phyloP scores from a whole-genome alignment of 2,329 filamentous ascomycete species.

The Fusarium torulosum region DNA sequence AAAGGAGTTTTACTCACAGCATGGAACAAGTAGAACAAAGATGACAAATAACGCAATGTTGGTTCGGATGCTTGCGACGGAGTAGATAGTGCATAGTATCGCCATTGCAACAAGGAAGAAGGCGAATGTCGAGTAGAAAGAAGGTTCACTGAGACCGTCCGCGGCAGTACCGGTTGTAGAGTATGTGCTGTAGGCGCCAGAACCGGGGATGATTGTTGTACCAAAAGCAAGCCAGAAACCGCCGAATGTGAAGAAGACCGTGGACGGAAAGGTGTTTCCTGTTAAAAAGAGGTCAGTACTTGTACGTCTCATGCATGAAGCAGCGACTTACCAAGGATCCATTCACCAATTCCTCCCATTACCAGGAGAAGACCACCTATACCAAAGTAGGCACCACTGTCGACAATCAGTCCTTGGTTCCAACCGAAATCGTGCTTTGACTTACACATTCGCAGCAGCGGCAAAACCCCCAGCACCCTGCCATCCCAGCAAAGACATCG shows the following conservation, averaged over 20 bases:
- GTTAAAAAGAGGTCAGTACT: not conserved
- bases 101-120: slow-evolving; percentile 74
- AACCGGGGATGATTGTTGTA: slow-evolving; percentile 62
- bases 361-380: slow-evolving; percentile 61
- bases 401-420: not conserved
- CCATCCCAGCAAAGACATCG: slow-evolving; percentile 50
- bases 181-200: slow-evolving; percentile 58
- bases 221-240: slow-evolving; percentile 66
- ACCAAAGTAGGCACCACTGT: slow-evolving; percentile 56
- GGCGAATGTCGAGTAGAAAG: slow-evolving; percentile 63
- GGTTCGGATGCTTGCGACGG: slow-evolving; percentile 73
- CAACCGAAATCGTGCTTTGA: accelerated
- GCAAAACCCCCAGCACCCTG: slow-evolving; percentile 50
- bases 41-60: slow-evolving; percentile 69
- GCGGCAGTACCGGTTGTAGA: slow-evolving; percentile 48
- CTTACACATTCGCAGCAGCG: slow-evolving; percentile 50
- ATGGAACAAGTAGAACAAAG: slow-evolving; percentile 69
- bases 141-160: slow-evolving; percentile 56
- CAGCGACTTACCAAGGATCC: slow-evolving; percentile 55
- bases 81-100: slow-evolving; percentile 70
- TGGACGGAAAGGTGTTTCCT: slow-evolving; percentile 66
- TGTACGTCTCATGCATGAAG: accelerated
- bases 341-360: slow-evolving; percentile 63
- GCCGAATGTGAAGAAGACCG: slow-evolving; percentile 63
- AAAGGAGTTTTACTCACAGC: slow-evolving; percentile 41